Conservation (phyloP, 768 basidiomycete genomes). For the Serendipita sp. region DNA sequence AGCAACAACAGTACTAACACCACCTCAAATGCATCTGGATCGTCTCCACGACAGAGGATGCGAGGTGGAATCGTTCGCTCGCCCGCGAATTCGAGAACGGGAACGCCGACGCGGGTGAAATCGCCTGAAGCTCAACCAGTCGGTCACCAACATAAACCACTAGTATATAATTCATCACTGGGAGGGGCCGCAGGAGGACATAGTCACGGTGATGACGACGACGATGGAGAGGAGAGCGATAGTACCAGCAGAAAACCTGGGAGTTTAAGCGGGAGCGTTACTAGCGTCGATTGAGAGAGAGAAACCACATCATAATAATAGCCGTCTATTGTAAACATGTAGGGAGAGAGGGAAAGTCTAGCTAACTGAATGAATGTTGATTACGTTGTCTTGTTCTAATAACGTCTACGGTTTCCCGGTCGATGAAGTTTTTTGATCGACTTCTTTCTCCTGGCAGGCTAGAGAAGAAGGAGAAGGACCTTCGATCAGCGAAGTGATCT, state of each 20-base stretch:
- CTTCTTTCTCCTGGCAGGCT: neutral
- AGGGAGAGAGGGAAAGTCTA: too few species aligned
- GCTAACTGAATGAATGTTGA: too few species aligned
- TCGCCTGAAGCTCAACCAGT: neutral
- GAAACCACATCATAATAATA: too few species aligned
- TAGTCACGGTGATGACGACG: neutral
- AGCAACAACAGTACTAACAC: too few species aligned
- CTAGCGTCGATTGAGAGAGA: neutral
- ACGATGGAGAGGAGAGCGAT: neutral
- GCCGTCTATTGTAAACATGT: too few species aligned
- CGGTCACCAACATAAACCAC: neutral
- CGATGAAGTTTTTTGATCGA: neutral
- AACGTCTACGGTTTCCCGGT: too few species aligned
- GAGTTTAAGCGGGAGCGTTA: neutral
- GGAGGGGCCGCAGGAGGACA: too few species aligned
- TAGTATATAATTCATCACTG: too few species aligned
- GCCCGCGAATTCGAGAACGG: neutral
- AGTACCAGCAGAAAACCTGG: neutral
- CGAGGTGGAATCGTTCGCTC: constrained; percentile 1
- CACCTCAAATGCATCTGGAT: too few species aligned
- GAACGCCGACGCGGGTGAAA: constrained; percentile 1
- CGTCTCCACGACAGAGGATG: neutral
- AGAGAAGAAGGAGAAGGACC: too few species aligned
- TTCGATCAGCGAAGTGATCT: too few species aligned
- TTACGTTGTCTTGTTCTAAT: too few species aligned